Base-by-base conservation (phyloP, 2,329 filamentous ascomycete genomes). In the Corynespora cassiicola region DNA sequence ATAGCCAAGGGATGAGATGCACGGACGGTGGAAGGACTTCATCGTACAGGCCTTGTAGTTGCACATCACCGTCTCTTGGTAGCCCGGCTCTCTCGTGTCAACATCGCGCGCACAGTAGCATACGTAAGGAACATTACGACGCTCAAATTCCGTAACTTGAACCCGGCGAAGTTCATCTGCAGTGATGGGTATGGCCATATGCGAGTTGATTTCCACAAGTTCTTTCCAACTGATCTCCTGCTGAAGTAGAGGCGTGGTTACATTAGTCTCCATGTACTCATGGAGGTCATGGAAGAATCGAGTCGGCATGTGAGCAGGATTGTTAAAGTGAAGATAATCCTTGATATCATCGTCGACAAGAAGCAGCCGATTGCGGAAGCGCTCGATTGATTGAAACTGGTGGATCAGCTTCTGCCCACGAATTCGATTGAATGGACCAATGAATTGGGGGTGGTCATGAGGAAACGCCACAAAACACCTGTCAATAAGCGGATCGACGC, bases 371-470 rank as follows among this genome's bases (percentile, higher is more conserved):
- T 37, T 47, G 28, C 50, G 50, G 11, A 49, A 54, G n/a, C 23
- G 36, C 5, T 39, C 31, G 7, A 54, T 36, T 2, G 43, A 23
- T 18, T 58, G 31, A 17, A 54, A 61, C 6, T 41, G 36, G 1
- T 31, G 20, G 12, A 59, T 12, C 6, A 63, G 31, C 32, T 51
- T 55, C 43, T 54, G 25, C 5, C 39, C 47, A 14, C 32, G 54
- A 2, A 56, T 26, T 22, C 40, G 47, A 23, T 60, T 61, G 41
- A 44, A 57, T 2, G 58, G 58, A 3, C 58, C 58, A 5, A 38
- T 38, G 8, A 31, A 28, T 27, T 20, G 47, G 3, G 29, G 8
- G 1, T 54, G 20, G 10, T 25, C 16, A 15, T 36, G 24, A 2
- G 58, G 55, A 29, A 54, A 47, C 12, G 52, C 37, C 6, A 63